A percentile compares a stretch with the other conserved stretches of the same genome.
phyloP scores from a whole-genome alignment of 164 flowering plant genomes.

The Tetrastigma voinierianum region DNA sequence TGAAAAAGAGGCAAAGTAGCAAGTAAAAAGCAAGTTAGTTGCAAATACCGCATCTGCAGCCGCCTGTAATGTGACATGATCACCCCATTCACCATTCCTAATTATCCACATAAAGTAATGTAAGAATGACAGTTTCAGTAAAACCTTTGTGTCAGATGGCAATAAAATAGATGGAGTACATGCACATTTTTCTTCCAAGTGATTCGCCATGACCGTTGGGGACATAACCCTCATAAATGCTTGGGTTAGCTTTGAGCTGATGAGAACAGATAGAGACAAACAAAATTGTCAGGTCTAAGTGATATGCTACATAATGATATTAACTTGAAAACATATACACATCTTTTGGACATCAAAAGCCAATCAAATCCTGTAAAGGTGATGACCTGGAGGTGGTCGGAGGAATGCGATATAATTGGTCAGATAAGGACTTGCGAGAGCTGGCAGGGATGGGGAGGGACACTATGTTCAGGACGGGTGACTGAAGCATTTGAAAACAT shows the following conservation, averaged over 20 bases:
- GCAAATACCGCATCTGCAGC: conserved; percentile 83
- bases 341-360: neutral
- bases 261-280: conserved; percentile 14
- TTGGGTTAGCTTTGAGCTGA: conserved; percentile 66
- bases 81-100: conserved; percentile 98
- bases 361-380: no score
- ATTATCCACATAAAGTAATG: conserved; percentile 15
- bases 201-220: conserved; percentile 83
- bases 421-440: no score
- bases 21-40: neutral
- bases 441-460: no score
- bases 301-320: neutral
- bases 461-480: no score
- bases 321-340: neutral
- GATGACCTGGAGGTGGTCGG: conserved; percentile 96
- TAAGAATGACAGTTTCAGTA: conserved; percentile 5
- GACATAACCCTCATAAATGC: conserved; percentile 80
- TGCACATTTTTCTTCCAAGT: conserved; percentile 77
- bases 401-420: conserved; percentile 82
- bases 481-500: no score
- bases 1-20: neutral
- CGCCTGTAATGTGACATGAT: conserved; percentile 77
- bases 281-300: neutral
- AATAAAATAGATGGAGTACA: conserved; percentile 37
- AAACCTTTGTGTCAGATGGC: no score